Base-by-base conservation (phyloP, 2,329 filamentous ascomycete species). In the Pseudocercospora musae region DNA sequence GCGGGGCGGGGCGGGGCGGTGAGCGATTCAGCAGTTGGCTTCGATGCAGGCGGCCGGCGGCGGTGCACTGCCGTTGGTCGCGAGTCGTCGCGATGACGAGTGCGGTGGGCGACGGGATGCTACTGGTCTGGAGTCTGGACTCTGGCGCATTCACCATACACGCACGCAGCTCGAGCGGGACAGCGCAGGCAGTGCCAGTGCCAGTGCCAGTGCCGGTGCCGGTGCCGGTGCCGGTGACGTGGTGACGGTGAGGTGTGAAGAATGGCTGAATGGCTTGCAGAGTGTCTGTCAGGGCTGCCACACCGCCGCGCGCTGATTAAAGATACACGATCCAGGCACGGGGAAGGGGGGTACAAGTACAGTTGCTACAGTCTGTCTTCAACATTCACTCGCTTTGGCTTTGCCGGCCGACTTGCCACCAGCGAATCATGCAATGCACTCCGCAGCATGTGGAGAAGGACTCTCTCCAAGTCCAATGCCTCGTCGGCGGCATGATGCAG, bases 81-180 rank as follows among this genome's bases (percentile, higher is more conserved):
- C 60, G 60, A 62, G 56, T 62, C 56, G 60, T 62, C 54, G 55
- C 37, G 55, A 57, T 57, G 55, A 31, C 25, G 37, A 57, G 37
- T 31, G 54, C 25, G 23, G 54, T 21, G 21, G 54, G 10, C 37
- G 54, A 40, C 42, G 37, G 33, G 37, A 13, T 57, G 37, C 54
- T 27, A 57, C 54, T 57, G 54, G 54, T 48, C 10, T 48, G 54
- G 37, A n/a, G n/a, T n/a, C n/a, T n/a, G n/a, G n/a, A n/a, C n/a
- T n/a, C n/a, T n/a, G n/a, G n/a, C 54, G 54, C 54, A 57, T 57
- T 31, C 48, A 57, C 50, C 50, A 54, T 54, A 54, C 31, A 54
- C n/a, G 52, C 11, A 54, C 52, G 48, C 8, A 25, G 48, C 46
- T n/a, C 4, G 25, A 25, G 20, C 49, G 44, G 18, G 18, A 29